Evolutionary conservation across 2,329 filamentous ascomycete genomes (phyloP), one percentile per base, ranked within the genome.

Genomic region (Chalara sp.): DNA sequence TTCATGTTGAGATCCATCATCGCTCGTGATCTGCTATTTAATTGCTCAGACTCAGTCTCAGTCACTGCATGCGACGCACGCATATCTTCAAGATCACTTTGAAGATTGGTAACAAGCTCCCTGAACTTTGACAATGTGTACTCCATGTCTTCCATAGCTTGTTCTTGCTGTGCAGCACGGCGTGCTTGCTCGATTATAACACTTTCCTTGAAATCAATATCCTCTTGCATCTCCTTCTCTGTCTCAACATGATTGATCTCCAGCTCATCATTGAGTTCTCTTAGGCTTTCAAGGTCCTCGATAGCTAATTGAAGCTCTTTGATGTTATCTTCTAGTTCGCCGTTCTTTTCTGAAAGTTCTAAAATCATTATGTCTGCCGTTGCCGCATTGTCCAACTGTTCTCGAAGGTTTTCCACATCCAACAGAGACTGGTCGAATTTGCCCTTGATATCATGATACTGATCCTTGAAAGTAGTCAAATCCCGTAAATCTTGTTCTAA

Each of bases 1-100:
- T 95, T 95, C 78, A 92, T 81, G 68, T 97, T 97, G 44, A 99
- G 78, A 63, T 99, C 92, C 81, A 96, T 87, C 86, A 99, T 95
- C 49, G 92, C 90, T 56, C 90, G 83, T 43, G 92, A 95, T 55
- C 89, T 86, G 61, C 81, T 87, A 57, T 85, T 91, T 50, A 97
- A 80, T 67, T 97, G 89, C 65, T 91, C 90, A 1, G 92, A 90
- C 67, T 97, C 91, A 12, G 86, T 86, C 67, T 97, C 93, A 1
- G 90, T 95, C 59, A 97, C 87, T 43, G 91, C 89, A 62, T 95
- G 89, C 4, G 90, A 95, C 10, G 91, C 88, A 53, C 89, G 83
- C 78, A 96, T 92, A 63, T 97, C 91, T 61, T 95, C 88, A 58
- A 97, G 73, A 65, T 96, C 90, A 58, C 76, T 83, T 68, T 96